Evolutionary conservation across 2,329 filamentous ascomycete genomes (phyloP), one percentile per base, ranked within the genome.

Genomic region (Monosporascus sp.): DNA sequence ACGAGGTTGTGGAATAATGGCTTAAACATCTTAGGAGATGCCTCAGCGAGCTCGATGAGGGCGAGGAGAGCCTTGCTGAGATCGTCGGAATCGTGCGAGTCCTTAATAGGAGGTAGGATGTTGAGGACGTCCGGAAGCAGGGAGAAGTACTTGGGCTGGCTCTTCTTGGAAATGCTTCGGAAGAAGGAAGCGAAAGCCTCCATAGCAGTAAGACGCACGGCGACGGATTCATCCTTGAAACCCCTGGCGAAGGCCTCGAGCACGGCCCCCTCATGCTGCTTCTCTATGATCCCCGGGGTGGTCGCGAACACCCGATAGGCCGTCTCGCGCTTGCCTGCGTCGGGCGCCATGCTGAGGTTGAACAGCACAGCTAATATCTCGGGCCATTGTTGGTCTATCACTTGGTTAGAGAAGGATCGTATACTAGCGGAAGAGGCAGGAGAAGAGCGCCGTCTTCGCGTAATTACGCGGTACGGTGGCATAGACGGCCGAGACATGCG

Each of bases 21-120:
- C 74, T 94, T 96, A 77, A 99, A 99, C 92, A 97, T 97, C 74
- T 94, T 95, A 22, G 93, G 91, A 22, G 90, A 88, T n/a, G 88
- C 83, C 72, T 97, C 94, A 40, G 94, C 94, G 52, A 99, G 81
- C 60, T 97, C 94, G 64, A 99, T 97, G 48, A 99, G 81, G 24
- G 93, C 88, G 52, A 97, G 78, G 43, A 99, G 84, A 22, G 92
- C 92, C 68, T 91, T 91, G 61, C 90, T 93, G 17, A 99, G 83
- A 59, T 96, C 87, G 16, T 97, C 93, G 14, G 91, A 94, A 67
- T 99, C 91, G 60, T 88, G 84, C 2, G 88, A 84, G 61, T 97
- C 91, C 73, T 97, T 97, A 70, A 99, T 86, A 1, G 94, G 94
- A 7, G 92, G 91, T 3, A 99, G 81, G 55, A 97, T 92, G 70